Percentiles rank a stretch among this genome's conserved stretches.
Evolutionary conservation across 768 basidiomycete genomes (phyloP).

Genomic region (Rhizopogon vulgaris): DNA sequence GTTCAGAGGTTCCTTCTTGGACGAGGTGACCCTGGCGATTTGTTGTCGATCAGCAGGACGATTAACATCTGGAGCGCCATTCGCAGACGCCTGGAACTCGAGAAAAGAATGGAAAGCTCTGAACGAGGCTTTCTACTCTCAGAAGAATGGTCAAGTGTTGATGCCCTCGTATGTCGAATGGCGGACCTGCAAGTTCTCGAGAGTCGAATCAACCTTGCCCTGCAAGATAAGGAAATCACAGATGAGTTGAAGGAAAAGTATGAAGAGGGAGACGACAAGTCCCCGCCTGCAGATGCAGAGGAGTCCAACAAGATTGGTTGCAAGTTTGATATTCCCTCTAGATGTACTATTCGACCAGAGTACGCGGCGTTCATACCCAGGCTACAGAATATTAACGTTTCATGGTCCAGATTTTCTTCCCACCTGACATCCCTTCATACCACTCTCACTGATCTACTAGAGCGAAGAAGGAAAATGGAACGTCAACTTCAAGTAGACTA

Average conservation of each 20-base stretch:
- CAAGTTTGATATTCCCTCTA: conserved; percentile 28
- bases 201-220: conserved; percentile 45
- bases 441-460: conserved; percentile 37
- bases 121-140: conserved; percentile 15
- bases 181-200: conserved; percentile 46
- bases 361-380: conserved; percentile 18
- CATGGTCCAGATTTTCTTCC: conserved; percentile 49
- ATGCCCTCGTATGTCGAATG: conserved; percentile 49
- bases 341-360: conserved; percentile 65
- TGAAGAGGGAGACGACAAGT: conserved; percentile 18
- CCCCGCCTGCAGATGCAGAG: conserved; percentile 9
- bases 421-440: conserved; percentile 45
- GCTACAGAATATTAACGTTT: background rate
- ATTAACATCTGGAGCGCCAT: conserved; percentile 56
- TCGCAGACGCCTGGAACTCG: conserved; percentile 43
- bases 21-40: conserved; percentile 59
- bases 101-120: conserved; percentile 45
- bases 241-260: conserved; percentile 9
- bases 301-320: background rate
- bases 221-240: conserved; percentile 27
- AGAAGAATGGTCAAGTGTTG: conserved; percentile 53
- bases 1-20: conserved; percentile 72
- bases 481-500: conserved; percentile 44
- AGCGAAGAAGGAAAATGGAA: conserved; percentile 48
- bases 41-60: conserved; percentile 57